Base-by-base conservation (phyloP, 148 eudicot species). In the Spergularia bocconei region DNA sequence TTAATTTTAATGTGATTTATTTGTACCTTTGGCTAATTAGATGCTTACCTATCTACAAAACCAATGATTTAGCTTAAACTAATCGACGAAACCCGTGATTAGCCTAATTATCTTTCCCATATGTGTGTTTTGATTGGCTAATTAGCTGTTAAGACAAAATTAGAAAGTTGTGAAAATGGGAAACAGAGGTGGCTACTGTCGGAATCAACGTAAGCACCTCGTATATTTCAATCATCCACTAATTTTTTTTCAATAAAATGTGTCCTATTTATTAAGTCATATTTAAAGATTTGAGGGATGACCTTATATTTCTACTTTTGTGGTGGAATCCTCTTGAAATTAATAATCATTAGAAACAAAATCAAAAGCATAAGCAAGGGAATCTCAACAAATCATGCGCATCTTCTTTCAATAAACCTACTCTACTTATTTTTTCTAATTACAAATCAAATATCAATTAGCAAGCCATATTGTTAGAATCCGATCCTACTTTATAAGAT, bases 151-250 rank as follows among this genome's bases (percentile, higher is more conserved):
- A 57, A 21, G 41, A 44, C 64, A 67, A 39, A 72, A 66, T 54
- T 71, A 74, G 70, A 74, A 68, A 78, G 82, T 83, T 81, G 74
- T 53, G 84, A 68, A 75, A 74, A 81, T 81, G 84, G 78, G 82
- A 81, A 84, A 76, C 86, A 81, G 52, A 73, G 63, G 56, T 75
- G 78, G 21, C 69, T 62, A 55, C 29, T 78, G 86, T 84, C 86
- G 86, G 86, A 67, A 62, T 71, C 16, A 78, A 61, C 52, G 62
- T 75, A 62, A 59, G 71, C 83, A 76, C 62, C 67, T 6, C 48
- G 59, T 29, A 48, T 70, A 36, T 57, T 76, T 47, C 68, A 79
- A 71, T 74, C 44, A 29, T 55, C 11, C 5, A 20, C 12, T 39
- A 54, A 0, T 67, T 33, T 20, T 13, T 5, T 68, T 4, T 19